These are phyloP conservation scores for Henckelia pumila DNA, from an alignment of 257 asterid species.

Conservation along the genomic window DNA sequence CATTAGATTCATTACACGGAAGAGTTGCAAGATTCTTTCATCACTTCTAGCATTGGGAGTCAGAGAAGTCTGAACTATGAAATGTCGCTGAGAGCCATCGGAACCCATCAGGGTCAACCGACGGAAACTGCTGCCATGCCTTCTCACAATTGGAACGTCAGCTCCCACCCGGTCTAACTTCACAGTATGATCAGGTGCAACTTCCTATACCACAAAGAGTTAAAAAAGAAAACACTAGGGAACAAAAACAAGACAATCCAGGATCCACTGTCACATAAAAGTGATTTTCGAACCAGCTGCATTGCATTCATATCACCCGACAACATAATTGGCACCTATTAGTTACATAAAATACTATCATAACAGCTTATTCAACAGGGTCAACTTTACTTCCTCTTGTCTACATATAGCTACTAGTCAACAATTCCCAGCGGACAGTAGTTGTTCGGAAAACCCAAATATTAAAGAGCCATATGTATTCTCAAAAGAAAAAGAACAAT, in stretches of 20 bases:
- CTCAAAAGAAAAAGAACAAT: too few species aligned
- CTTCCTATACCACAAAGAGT: slow-evolving; percentile 51
- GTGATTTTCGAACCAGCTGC: neutral
- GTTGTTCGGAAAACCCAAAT: neutral
- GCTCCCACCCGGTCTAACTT: slow-evolving; percentile 97
- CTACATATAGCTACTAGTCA: neutral
- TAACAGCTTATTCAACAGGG: neutral
- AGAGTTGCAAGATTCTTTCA: slow-evolving; percentile 97
- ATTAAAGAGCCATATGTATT: neutral
- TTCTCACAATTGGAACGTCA: slow-evolving; percentile 91
- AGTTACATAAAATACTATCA: too few species aligned
- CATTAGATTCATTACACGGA: slow-evolving; percentile 95
- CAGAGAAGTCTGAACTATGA: slow-evolving; percentile 95
- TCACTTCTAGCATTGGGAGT: slow-evolving; percentile 99
- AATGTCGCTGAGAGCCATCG: slow-evolving; percentile 98
- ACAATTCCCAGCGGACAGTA: neutral
- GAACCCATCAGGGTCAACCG: slow-evolving; percentile 95
- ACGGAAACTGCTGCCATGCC: slow-evolving; percentile 99
- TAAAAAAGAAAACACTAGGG: neutral
- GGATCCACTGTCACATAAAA: too few species aligned
- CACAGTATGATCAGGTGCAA: slow-evolving; percentile 96
- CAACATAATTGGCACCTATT: neutral
- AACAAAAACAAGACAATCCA: neutral
- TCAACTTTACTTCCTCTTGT: neutral
- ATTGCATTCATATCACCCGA: neutral